A percentile compares a stretch with the other conserved stretches of the same genome.
phyloP scores from a whole-genome alignment of 2,329 filamentous ascomycete genomes.

The Seiridium unicorne region DNA sequence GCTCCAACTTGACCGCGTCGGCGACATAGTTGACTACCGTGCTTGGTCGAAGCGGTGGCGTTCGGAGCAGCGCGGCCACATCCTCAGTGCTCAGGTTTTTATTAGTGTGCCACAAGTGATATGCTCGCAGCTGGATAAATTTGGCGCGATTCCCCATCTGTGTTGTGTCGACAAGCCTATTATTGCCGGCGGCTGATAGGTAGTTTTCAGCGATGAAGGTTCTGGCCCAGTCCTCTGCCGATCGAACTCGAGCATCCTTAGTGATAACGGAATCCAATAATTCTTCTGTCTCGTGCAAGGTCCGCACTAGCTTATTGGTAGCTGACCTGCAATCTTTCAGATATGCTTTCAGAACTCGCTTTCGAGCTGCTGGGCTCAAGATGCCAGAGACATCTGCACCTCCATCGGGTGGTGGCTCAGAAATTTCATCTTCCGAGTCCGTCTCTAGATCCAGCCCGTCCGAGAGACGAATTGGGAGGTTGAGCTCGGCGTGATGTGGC shows the following conservation, averaged over 20 bases:
- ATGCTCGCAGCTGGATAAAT: constrained; percentile 49
- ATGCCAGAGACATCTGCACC: not conserved
- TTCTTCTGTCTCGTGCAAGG: not conserved
- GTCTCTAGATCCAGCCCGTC: constrained; percentile 34
- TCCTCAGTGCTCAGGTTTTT: constrained; percentile 43
- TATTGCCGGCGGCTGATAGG: not conserved
- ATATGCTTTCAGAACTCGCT: constrained; percentile 3
- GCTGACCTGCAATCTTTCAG: not conserved
- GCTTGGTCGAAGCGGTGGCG: constrained; percentile 54
- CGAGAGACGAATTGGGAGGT: constrained; percentile 59
- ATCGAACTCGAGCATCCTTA: constrained; percentile 40
- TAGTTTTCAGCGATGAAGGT: constrained; percentile 33
- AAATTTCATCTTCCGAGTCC: constrained; percentile 20
- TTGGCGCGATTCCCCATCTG: constrained; percentile 1
- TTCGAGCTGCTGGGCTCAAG: constrained; percentile 12
- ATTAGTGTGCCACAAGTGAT: constrained; percentile 62
- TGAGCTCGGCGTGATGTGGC: constrained; percentile 67
- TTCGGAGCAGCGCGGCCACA: constrained; percentile 55
- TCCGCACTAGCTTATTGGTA: not conserved
- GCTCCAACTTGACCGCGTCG: constrained; percentile 49
- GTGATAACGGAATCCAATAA: not conserved
- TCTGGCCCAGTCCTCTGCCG: constrained; percentile 38
- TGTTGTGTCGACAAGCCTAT: not conserved
- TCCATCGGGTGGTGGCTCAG: constrained; percentile 7
- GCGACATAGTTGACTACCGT: constrained; percentile 62